Percentiles rank a stretch among this genome's conserved stretches.
These are phyloP conservation scores for Hypoxylon sp. DNA, from an alignment of 2,329 filamentous ascomycete genomes.

Conservation along the genomic window DNA sequence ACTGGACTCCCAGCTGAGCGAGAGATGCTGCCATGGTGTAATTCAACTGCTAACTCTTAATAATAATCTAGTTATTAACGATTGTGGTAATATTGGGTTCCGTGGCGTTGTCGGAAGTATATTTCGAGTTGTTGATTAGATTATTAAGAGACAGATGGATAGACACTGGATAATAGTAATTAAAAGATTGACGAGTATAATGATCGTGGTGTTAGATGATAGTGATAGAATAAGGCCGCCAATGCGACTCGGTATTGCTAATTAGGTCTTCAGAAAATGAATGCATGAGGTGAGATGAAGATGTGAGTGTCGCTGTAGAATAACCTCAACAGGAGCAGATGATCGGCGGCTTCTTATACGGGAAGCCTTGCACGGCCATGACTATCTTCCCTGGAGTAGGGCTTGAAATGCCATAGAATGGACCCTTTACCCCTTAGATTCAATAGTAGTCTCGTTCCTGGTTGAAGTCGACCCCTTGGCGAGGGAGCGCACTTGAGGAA, in stretches of 20 bases:
- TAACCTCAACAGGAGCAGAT: constrained; percentile 11
- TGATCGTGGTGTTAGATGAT: constrained; percentile 25
- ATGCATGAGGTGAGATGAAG: constrained; percentile 21
- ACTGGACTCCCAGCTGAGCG: constrained; percentile 45
- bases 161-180: not conserved
- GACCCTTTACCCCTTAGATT: not conserved
- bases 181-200: not conserved
- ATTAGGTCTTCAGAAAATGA: constrained; percentile 17
- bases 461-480: constrained; percentile 16
- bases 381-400: constrained; percentile 1
- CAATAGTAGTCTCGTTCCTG: constrained; percentile 20
- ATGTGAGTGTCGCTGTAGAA: constrained; percentile 1
- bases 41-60: not conserved
- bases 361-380: not conserved
- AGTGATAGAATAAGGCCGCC: constrained; percentile 26
- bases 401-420: constrained; percentile 4
- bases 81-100: constrained; percentile 16
- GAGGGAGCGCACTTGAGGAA: constrained; percentile 15
- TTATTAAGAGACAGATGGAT: not conserved
- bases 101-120: not conserved
- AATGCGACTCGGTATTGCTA: constrained; percentile 33
- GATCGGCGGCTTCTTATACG: constrained; percentile 36
- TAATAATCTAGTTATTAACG: not conserved
- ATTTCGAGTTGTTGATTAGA: not conserved
- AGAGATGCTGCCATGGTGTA: constrained; percentile 34